Evolutionary conservation across 2,329 filamentous ascomycete genomes (phyloP).

Genomic region (Lasiodiplodia sp.): DNA sequence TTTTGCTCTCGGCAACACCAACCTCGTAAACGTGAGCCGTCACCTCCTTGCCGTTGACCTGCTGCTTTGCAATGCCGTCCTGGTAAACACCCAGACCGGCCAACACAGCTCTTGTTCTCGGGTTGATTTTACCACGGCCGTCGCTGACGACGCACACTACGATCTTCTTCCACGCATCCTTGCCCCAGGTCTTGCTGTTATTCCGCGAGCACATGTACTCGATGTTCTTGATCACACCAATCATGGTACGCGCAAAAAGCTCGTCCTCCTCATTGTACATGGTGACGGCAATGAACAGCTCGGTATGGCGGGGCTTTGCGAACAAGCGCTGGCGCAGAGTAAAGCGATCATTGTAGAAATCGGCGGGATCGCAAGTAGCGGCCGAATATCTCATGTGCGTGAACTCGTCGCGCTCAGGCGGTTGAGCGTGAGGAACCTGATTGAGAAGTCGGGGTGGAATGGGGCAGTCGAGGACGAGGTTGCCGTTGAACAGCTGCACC

Average conservation of each 20-base stretch:
- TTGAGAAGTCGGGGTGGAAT: constrained; percentile 88
- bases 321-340: constrained; percentile 91
- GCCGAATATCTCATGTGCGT: constrained; percentile 94
- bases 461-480: constrained; percentile 95
- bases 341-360: constrained; percentile 89
- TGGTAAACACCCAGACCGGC: constrained; percentile 97
- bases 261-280: constrained; percentile 99
- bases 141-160: constrained; percentile 98
- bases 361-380: constrained; percentile 88
- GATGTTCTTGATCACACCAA: constrained; percentile 97
- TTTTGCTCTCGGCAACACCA: constrained; percentile 17
- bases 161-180: constrained; percentile 99
- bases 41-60: constrained; percentile 95
- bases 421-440: constrained; percentile 82
- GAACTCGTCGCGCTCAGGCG: constrained; percentile 82
- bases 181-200: constrained; percentile 97
- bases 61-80: constrained; percentile 97
- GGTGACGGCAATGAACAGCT: constrained; percentile 94
- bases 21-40: constrained; percentile 92
- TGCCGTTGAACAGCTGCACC: constrained; percentile 95
- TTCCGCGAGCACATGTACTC: constrained; percentile 96
- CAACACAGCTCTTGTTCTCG: constrained; percentile 84
- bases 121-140: constrained; percentile 95
- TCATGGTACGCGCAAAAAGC: constrained; percentile 93
- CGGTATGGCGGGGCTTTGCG: constrained; percentile 89